These are phyloP conservation scores for Kwoniella pini DNA, from an alignment of 768 basidiomycete species.

Conservation along the genomic window DNA sequence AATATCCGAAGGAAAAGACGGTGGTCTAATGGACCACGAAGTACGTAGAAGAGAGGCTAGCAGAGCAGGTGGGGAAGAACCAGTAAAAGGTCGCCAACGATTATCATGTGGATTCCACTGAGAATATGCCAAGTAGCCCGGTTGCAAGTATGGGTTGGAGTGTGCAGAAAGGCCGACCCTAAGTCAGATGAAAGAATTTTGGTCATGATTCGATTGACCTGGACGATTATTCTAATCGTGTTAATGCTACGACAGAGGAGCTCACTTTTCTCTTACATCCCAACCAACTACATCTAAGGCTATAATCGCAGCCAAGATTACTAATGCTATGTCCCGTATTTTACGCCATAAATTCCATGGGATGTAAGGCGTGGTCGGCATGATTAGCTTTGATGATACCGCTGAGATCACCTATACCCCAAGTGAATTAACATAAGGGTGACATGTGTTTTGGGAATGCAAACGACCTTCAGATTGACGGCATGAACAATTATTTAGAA, in stretches of 20 bases:
- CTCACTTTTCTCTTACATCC: not conserved
- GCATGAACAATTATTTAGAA: too few species aligned
- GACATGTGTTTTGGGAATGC: too few species aligned
- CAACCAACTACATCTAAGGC: not conserved
- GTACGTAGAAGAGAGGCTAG: conserved; percentile 14
- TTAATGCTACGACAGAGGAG: too few species aligned
- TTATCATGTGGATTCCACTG: conserved; percentile 24
- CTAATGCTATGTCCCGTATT: not conserved
- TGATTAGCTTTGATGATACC: not conserved
- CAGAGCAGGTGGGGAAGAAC: conserved; percentile 16
- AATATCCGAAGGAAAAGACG: not conserved
- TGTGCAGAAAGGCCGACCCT: not conserved
- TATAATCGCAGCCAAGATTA: not conserved
- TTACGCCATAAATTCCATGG: conserved; percentile 4
- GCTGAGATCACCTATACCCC: too few species aligned
- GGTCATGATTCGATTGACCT: too few species aligned
- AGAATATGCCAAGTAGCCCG: conserved; percentile 25
- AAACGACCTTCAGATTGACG: too few species aligned
- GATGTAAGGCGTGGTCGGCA: not conserved
- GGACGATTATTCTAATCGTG: too few species aligned
- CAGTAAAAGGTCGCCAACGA: conserved; percentile 29
- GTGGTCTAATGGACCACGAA: not conserved
- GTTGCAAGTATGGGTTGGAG: conserved; percentile 28
- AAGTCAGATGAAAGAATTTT: too few species aligned
- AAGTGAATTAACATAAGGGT: too few species aligned